A percentile compares a stretch with the other conserved stretches of the same genome.
Evolutionary conservation across 345 rosid genomes (phyloP).

Genomic region (Acer yangbiense): DNA sequence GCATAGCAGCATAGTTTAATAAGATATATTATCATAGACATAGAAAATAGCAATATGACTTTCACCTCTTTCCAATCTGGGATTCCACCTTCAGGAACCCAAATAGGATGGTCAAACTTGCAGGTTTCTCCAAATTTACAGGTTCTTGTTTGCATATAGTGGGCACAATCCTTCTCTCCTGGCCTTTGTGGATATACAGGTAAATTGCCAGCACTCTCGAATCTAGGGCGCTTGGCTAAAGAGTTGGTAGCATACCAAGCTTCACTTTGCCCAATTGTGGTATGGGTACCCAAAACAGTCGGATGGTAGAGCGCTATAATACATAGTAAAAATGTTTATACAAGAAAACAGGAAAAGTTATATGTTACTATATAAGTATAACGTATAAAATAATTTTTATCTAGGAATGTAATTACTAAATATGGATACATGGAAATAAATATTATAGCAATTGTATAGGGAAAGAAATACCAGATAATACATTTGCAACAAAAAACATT

Average conservation of each 20-base stretch:
- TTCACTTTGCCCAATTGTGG: conserved; percentile 87
- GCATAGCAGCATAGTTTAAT: conserved; percentile 14
- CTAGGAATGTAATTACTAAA: conserved; percentile 17
- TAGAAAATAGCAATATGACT: conserved; percentile 55
- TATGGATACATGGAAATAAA: conserved; percentile 17
- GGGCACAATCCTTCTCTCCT: conserved; percentile 98
- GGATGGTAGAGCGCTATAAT: conserved; percentile 91
- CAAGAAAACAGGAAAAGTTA: conserved; percentile 45
- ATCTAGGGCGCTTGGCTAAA: conserved; percentile 88
- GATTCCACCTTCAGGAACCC: conserved; percentile 99
- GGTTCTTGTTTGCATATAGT: conserved; percentile 98
- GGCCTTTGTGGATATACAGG: conserved; percentile 94
- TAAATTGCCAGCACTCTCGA: conserved; percentile 80
- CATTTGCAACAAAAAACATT: neutral
- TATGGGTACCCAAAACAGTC: conserved; percentile 77
- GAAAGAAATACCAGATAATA: conserved; percentile 23
- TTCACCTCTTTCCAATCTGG: conserved; percentile 99
- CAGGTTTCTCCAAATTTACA: conserved; percentile 99
- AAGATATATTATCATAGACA: conserved; percentile 36
- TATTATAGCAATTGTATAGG: conserved; percentile 8
- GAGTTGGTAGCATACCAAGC: conserved; percentile 85
- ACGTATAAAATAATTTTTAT: conserved; percentile 36
- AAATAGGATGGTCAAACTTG: conserved; percentile 99
- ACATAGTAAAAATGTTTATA: conserved; percentile 67
- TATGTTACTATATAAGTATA: conserved; percentile 49